Base-by-base conservation (phyloP, 1,284 basidiomycete genomes). In the Microbotryum violaceum region DNA sequence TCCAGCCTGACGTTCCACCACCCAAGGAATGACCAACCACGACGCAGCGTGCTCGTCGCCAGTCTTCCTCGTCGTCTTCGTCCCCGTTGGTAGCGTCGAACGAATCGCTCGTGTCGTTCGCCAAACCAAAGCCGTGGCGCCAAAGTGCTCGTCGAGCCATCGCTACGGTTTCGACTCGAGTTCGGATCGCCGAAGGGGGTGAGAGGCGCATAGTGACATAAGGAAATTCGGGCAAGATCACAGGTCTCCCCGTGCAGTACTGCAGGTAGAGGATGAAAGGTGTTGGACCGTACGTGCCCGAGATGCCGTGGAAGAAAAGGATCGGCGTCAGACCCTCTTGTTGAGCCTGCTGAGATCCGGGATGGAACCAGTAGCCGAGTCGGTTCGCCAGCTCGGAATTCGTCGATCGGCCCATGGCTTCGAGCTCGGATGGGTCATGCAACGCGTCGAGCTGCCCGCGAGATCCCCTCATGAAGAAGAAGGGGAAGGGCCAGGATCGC, bases 61-160 rank as follows among this genome's bases (percentile, higher is more conserved):
- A 69, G n/a, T 64, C 62, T 42, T 66, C 62, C 4, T 55, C 54
- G 29, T 56, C 57, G 27, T 46, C 50, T 12, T 58, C 50, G 21
- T 42, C 48, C 8, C 12, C 46, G 20, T 6, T 25, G 23, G 7
- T 51, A 20, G 27, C 25, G 45, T 51, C 49, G 20, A 56, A 48
- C 29, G 29, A 42, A 21, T 27, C 18, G 16, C 44, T 54, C 6
- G 58, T 58, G 45, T 60, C 58, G n/a, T 46, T 50, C 4, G 62
- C 64, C 7, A 65, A 27, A 12, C 66, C 66, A 31, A 67, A 69
- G 3, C 67, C 67, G 51, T 69, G 67, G 23, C 61, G 51, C 62
- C 65, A 67, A 0, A 69, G 53, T 62, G 64, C 64, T 1, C 62
- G 49, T 2, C 67, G 60, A 1, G 55, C 57, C 25, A 62, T 51